These are phyloP conservation scores for Umbelopsis vinacea DNA, from an alignment of 192 early-diverging fungal species.

Conservation along the genomic window DNA sequence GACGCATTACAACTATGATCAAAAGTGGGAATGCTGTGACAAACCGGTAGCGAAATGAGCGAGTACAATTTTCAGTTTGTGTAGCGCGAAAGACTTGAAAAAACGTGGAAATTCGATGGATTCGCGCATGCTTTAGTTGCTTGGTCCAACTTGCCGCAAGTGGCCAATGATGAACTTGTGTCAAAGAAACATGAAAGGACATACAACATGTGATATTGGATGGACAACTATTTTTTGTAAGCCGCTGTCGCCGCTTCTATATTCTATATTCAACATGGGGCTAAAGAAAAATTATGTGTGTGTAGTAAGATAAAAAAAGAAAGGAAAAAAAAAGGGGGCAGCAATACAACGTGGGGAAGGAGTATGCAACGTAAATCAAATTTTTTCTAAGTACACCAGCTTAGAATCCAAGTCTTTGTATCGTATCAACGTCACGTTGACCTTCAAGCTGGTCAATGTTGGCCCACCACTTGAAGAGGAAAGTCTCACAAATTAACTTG, in stretches of 20 bases:
- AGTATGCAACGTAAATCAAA: background rate
- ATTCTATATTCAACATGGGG: background rate
- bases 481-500: conserved; percentile 87
- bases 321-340: background rate
- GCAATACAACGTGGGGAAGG: too few relatives aligned
- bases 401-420: conserved; percentile 65
- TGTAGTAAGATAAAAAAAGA: background rate
- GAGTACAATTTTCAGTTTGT: conserved; percentile 1
- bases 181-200: background rate
- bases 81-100: background rate
- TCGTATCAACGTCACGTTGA: conserved; percentile 66
- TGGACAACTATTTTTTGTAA: background rate
- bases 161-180: background rate
- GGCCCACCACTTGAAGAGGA: conserved; percentile 97
- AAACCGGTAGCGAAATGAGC: background rate
- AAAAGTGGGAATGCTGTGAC: background rate
- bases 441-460: conserved; percentile 70
- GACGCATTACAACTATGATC: too few relatives aligned
- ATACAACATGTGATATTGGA: background rate
- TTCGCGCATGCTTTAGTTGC: background rate
- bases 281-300: too few relatives aligned
- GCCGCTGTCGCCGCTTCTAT: too few relatives aligned
- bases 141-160: background rate
- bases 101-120: conserved; percentile 7
- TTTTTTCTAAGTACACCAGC: too few relatives aligned